phyloP scores from a whole-genome alignment of 345 rosid genomes.

The Eucalyptus fibrosa region DNA sequence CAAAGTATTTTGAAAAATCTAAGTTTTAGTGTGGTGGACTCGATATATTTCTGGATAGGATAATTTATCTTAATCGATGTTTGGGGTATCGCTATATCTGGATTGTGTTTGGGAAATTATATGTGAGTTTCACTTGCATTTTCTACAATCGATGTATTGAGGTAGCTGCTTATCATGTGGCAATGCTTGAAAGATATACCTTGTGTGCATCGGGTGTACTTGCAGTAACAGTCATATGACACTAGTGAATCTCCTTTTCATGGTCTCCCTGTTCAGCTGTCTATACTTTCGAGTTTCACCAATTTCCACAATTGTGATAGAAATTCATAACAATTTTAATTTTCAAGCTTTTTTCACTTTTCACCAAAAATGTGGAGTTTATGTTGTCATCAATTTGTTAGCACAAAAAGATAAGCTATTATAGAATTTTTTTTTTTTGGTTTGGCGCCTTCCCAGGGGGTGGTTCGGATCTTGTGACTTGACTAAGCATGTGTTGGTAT shows the following conservation, averaged over 20 bases:
- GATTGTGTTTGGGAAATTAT: not conserved
- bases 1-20: not conserved
- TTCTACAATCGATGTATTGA: not conserved
- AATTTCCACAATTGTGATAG: not conserved
- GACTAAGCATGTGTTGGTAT: not conserved
- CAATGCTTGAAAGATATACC: not conserved
- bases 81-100: not conserved
- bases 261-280: not conserved
- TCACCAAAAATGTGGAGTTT: not conserved
- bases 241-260: not conserved
- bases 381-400: not conserved
- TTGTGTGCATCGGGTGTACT: not conserved
- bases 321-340: not conserved
- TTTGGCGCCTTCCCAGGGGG: rapidly evolving
- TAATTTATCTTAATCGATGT: not conserved
- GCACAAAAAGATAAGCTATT: not conserved
- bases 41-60: not conserved
- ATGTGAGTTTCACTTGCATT: not conserved
- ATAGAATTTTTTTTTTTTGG: not conserved
- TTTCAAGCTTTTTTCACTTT: not conserved
- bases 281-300: not conserved
- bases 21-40: not conserved
- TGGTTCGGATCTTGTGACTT: not conserved
- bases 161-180: not conserved
- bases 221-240: not conserved